Percentiles rank a stretch among this genome's conserved stretches.
Evolutionary conservation across 1,284 basidiomycete species (phyloP).

Genomic region (Papiliotrema nemorosa): DNA sequence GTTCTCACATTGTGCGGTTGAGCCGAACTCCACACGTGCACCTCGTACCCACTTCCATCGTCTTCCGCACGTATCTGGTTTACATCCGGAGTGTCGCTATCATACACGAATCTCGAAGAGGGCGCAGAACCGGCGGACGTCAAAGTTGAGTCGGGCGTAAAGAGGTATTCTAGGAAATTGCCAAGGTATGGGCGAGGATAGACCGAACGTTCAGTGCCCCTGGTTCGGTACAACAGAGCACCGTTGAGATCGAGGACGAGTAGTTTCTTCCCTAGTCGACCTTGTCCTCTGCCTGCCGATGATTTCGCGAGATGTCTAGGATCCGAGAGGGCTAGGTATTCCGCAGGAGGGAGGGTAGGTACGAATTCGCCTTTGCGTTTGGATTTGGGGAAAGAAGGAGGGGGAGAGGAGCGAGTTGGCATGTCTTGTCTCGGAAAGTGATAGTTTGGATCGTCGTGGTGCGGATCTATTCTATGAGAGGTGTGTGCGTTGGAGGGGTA

Average conservation of each 20-base stretch:
- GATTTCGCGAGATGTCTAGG: background rate
- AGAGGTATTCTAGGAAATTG: constrained; percentile 45
- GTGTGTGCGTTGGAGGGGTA: no score
- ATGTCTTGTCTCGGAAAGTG: no score
- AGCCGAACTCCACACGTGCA: constrained; percentile 47
- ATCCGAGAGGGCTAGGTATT: constrained; percentile 16
- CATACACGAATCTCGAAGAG: no score
- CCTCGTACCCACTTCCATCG: constrained; percentile 32
- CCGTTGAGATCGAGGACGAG: constrained; percentile 49
- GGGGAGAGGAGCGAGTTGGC: no score
- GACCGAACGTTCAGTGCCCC: constrained; percentile 10
- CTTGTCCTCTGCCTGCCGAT: no score
- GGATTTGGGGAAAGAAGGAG: no score
- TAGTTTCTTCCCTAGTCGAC: constrained; percentile 30
- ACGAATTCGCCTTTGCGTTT: no score
- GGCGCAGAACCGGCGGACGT: no score
- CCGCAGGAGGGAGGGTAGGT: constrained; percentile 9
- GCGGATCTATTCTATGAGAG: no score
- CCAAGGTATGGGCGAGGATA: constrained; percentile 44
- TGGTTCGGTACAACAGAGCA: constrained; percentile 39
- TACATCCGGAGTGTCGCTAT: no score
- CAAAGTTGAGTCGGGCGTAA: constrained; percentile 21
- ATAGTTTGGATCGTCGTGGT: no score
- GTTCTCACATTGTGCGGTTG: constrained; percentile 45
- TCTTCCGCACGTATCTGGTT: background rate